Percentiles rank a stretch among this genome's conserved stretches.
phyloP scores from a whole-genome alignment of 2,329 filamentous ascomycete genomes.

The Mycogone perniciosa region DNA sequence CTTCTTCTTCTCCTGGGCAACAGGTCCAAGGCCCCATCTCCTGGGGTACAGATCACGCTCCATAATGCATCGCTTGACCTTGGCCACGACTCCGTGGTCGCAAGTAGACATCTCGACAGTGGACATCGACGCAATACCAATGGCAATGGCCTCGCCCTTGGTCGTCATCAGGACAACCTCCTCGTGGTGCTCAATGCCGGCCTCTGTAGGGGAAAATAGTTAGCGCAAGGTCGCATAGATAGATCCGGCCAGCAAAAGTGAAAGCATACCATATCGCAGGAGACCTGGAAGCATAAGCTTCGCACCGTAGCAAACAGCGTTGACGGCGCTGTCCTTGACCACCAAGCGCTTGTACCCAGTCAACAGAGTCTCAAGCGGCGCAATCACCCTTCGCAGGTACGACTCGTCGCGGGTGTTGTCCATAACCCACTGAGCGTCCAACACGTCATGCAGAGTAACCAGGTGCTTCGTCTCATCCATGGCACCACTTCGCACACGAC shows the following conservation, averaged over 20 bases:
- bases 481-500: constrained; percentile 86
- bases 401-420: constrained; percentile 95
- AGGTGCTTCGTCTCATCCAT: constrained; percentile 88
- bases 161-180: constrained; percentile 98
- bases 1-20: constrained; percentile 98
- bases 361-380: constrained; percentile 85
- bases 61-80: constrained; percentile 99
- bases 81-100: constrained; percentile 95
- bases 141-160: constrained; percentile 96
- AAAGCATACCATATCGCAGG: constrained; percentile 70
- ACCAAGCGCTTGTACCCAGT: constrained; percentile 94
- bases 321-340: constrained; percentile 78
- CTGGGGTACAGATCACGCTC: constrained; percentile 96
- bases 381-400: constrained; percentile 84
- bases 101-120: constrained; percentile 95
- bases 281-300: constrained; percentile 98
- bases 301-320: constrained; percentile 96
- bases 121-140: constrained; percentile 96
- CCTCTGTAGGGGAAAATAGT: constrained; percentile 48
- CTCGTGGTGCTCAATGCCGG: constrained; percentile 87
- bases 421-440: constrained; percentile 92
- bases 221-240: constrained; percentile 15
- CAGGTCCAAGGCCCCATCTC: constrained; percentile 91
- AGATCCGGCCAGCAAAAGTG: not conserved
- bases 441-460: constrained; percentile 78